Evolutionary conservation across 2,329 filamentous ascomycete species (phyloP).

Genomic region (Drechmeria coniospora): DNA sequence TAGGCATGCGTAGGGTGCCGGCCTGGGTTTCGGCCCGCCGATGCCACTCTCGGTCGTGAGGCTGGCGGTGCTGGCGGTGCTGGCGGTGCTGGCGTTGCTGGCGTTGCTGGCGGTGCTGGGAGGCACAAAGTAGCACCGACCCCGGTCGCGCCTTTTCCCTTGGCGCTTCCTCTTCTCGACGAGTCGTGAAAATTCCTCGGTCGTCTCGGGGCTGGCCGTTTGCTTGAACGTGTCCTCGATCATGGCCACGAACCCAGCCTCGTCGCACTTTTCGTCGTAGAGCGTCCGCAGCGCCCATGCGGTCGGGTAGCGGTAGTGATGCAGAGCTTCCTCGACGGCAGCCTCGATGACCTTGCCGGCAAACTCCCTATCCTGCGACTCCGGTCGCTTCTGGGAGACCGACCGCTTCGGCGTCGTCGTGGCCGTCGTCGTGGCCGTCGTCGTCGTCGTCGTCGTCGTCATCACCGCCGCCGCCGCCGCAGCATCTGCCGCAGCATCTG

Average conservation of each 20-base stretch:
- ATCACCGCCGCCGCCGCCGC: slow-evolving; percentile 1
- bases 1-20: slow-evolving; percentile 34
- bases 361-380: slow-evolving; percentile 24
- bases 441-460: slow-evolving; percentile 7
- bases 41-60: no score
- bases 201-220: slow-evolving; percentile 35
- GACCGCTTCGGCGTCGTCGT: slow-evolving; percentile 4
- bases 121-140: slow-evolving; percentile 38
- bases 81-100: no score
- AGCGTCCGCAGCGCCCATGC: slow-evolving; percentile 45
- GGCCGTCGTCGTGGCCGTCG: slow-evolving; percentile 2
- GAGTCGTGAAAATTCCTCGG: slow-evolving; percentile 34
- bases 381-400: slow-evolving; percentile 8
- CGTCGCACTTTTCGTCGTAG: slow-evolving; percentile 40
- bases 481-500: slow-evolving; percentile 9
- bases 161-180: slow-evolving; percentile 40
- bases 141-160: slow-evolving; percentile 36
- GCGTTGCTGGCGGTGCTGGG: slow-evolving; percentile 27
- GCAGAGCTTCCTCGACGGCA: slow-evolving; percentile 43
- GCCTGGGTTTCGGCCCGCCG: slow-evolving; percentile 28
- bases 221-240: slow-evolving; percentile 43
- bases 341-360: slow-evolving; percentile 37
- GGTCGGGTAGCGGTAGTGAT: slow-evolving; percentile 42
- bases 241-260: slow-evolving; percentile 38
- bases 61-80: no score